Base-by-base conservation (phyloP, 2,329 filamentous ascomycete species). In the Colletotrichum chlorophyti region DNA sequence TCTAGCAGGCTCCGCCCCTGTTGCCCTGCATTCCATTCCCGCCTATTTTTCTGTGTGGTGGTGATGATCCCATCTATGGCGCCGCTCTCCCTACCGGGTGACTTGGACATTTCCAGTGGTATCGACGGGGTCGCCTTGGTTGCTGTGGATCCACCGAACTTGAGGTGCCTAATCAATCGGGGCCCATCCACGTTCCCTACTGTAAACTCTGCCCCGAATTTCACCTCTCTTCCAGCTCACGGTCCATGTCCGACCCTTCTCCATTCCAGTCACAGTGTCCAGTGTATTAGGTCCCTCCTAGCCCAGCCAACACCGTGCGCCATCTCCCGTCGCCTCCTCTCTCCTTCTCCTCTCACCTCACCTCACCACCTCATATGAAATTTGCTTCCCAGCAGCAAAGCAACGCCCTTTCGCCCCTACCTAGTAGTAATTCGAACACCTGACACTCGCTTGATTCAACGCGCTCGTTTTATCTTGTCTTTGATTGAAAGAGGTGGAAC, bases 351-450 rank as follows among this genome's bases (percentile, higher is more conserved):
- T 37, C 47, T 9, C 38, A 23, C 46, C 34, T 35, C 15, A 15
- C 26, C 47, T 38, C 45, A 15, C 51, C 27, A 38, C 19, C 38
- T 46, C 19, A 53, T 45, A 38, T 46, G 55, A n/a, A n/a, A 57
- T 29, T 60, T 60, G 55, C 64, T 61, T 65, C 65, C 66, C 52
- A 45, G 38, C 46, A 49, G 53, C 48, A 58, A 42, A 45, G 12
- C 43, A 50, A 47, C 29, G 40, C 40, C 41, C n/a, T 42, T 51
- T 48, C 14, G 24, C 15, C 43, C 34, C 38, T 8, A 15, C 34
- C 34, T 38, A 37, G n/a, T 21, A 19, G 34, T 34, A 41, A 50
- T 37, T 43, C 34, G n/a, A 19, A 34, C 31, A 26, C 11, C 40
- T 32, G 51, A 61, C 57, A 41, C 38, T 54, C 58, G 58, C 51